These are phyloP conservation scores for Chlamydomonas urium DNA, from an alignment of 139 green algal genomes.

Conservation along the genomic window DNA sequence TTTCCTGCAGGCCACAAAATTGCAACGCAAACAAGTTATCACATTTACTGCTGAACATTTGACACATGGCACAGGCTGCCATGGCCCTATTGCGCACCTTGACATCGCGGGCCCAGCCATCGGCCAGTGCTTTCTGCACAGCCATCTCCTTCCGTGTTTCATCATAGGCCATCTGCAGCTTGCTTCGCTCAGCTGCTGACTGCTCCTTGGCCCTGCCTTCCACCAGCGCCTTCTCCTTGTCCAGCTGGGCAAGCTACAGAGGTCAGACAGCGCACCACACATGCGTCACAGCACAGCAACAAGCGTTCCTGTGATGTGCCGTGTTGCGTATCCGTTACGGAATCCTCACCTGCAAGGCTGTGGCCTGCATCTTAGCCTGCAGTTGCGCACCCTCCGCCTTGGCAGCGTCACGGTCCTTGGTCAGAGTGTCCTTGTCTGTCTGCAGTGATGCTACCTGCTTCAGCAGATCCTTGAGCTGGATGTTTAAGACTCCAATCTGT, in stretches of 20 bases:
- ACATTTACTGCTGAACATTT: no score
- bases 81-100: background rate
- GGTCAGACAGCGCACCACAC: background rate
- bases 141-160: background rate
- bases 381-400: conserved; percentile 5
- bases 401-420: background rate
- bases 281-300: background rate
- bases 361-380: conserved; percentile 4
- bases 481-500: conserved; percentile 11
- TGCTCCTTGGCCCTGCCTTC: conserved; percentile 6
- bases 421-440: background rate
- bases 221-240: conserved; percentile 1
- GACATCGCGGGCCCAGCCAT: conserved; percentile 1
- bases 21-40: no score
- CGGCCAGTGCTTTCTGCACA: conserved; percentile 3
- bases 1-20: no score
- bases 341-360: conserved; percentile 1
- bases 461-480: conserved; percentile 10
- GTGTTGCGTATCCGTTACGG: no score
- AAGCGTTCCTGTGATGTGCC: background rate
- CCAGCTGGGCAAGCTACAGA: conserved; percentile 6
- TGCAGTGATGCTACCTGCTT: conserved; percentile 4
- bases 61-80: no score
- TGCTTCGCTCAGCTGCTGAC: background rate
- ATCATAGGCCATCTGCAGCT: background rate